Evolutionary conservation across 2,329 filamentous ascomycete species (phyloP).

Genomic region (Rhinocladiella mackenziei): DNA sequence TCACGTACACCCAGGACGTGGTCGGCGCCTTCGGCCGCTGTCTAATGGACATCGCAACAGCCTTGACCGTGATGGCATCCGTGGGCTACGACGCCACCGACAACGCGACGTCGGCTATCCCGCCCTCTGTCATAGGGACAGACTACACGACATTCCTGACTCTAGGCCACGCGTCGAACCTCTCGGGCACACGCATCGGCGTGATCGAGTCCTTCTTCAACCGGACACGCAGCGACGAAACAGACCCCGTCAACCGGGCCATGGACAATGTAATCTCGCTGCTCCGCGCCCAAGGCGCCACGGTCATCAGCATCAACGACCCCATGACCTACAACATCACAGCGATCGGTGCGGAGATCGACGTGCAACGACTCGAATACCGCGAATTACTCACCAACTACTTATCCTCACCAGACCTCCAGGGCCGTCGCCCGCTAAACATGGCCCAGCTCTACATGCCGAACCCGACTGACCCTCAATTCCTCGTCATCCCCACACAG

Average conservation of each 20-base stretch:
- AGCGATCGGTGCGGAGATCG: conserved; percentile 46
- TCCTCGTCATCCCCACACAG: conserved; percentile 58
- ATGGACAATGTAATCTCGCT: conserved; percentile 49
- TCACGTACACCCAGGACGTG: conserved; percentile 29
- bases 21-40: conserved; percentile 36
- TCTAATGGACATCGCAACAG: conserved; percentile 49
- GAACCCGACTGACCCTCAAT: conserved; percentile 43
- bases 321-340: conserved; percentile 49
- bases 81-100: conserved; percentile 51
- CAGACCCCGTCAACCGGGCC: conserved; percentile 53
- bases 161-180: conserved; percentile 31
- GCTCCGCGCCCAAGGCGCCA: conserved; percentile 47
- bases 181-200: conserved; percentile 45
- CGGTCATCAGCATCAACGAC: conserved; percentile 49
- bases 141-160: conserved; percentile 48
- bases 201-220: conserved; percentile 58
- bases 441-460: conserved; percentile 23
- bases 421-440: conserved; percentile 40
- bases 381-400: conserved; percentile 55
- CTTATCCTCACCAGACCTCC: conserved; percentile 45
- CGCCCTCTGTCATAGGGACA: conserved; percentile 37
- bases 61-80: conserved; percentile 52
- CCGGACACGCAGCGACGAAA: conserved; percentile 49
- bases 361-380: conserved; percentile 61
- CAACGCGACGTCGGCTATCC: conserved; percentile 49